Base-by-base conservation (phyloP, 345 rosid genomes). In the Aquilaria sinensis region DNA sequence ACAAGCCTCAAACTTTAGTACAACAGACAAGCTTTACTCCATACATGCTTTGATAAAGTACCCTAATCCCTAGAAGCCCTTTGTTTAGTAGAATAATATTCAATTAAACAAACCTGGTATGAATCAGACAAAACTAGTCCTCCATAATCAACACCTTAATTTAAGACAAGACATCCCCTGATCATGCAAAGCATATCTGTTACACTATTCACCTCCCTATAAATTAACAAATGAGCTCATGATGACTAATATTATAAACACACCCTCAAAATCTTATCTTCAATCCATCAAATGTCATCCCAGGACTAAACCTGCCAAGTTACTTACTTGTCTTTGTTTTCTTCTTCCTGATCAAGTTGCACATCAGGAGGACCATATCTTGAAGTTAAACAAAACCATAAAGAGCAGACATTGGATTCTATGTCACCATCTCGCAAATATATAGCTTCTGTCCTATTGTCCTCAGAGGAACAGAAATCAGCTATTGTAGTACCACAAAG, bases 361-460 rank as follows among this genome's bases (percentile, higher is more conserved):
- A 2, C 8, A 5, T 5, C 8, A 37, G 7, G 72, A 23, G 23
- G 23, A 23, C 23, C 23, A 23, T 23, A 23, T 23, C 50, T 66
- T 61, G 41, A 50, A 71, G 61, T 58, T 3, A 64, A 66, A 68
- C 70, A 67, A 69, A 61, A 29, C 63, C 56, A 41, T 51, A 52
- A 74, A 72, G 58, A 63, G 8, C 72, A 75, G 82, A 69, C 89
- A 81, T 81, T 65, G 89, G 84, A 84, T 84, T 81, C 83, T 76
- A 67, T 63, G 61, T 58, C 67, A 52, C 67, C 64, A 77, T 66
- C 74, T 65, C 55, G 8, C 64, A 10, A n/a, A 45, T 53, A 48
- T 62, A 69, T 56, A 60, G 64, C 58, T 67, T 55, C 63, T 62
- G 70, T 66, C 67, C 63, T 73, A 67, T 60, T 71, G 43, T 9